Evolutionary conservation across 1,284 basidiomycete genomes (phyloP), one percentile per base, ranked within the genome.

Genomic region (Trametes sp.): DNA sequence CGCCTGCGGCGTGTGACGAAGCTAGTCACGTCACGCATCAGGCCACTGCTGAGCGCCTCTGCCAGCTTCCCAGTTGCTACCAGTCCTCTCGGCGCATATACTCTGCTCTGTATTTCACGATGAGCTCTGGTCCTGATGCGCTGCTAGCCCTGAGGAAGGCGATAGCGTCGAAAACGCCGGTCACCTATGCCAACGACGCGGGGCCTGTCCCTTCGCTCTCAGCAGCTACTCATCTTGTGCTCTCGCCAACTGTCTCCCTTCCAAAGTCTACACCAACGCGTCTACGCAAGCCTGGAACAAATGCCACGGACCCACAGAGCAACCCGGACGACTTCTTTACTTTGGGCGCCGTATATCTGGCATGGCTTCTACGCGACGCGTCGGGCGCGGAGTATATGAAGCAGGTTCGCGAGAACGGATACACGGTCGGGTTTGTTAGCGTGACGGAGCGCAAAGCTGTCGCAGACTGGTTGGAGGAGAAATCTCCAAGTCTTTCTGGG

Each of bases 341-440:
- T 8, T 75, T 95, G 19, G 92, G 93, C 61, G 92, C 94, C 2
- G 80, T 97, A 6, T 90, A 93, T 70, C 81, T 96, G 16, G 90
- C 90, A 41, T 97, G 90, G 90, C 78, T 87, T 1, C 82, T 92
- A 42, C 82, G 86, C 52, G 91, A 93, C 72, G 85, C 86, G 0
- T 81, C 86, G 1, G 86, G 88, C 36, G 91, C 89, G 26, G 94
- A 96, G 69, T 98, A 97, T 76, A 88, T 96, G 84, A 90, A 89
- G 75, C 89, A 92, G 70, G 89, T 89, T 4, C 83, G 93, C 64
- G 89, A 92, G 70, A 84, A 82, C 57, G 91, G 91, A 1, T 77
- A 94, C 31, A 81, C 84, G 1, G 83, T 87, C 31, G 88, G 89
- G 0, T 93, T 94, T 73, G 93, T 97, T 46, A 89, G 92, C 70